These are phyloP conservation scores for Neltuma alba DNA, from an alignment of 306 rosid species.

Conservation along the genomic window DNA sequence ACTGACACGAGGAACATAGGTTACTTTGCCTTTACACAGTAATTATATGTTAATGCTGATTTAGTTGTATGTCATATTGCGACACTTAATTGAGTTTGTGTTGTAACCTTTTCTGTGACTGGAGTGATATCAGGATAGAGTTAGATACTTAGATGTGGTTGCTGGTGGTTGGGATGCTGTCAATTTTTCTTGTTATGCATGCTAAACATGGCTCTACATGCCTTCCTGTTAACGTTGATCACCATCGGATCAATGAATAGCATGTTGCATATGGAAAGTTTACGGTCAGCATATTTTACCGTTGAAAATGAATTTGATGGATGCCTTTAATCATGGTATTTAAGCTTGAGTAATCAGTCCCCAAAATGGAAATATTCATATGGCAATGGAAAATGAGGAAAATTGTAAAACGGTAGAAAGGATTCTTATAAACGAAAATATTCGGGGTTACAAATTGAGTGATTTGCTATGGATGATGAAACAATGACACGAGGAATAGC, in stretches of 20 bases:
- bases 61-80: not conserved
- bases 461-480: not conserved
- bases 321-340: not conserved
- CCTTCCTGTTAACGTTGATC: not conserved
- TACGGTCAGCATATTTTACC: not conserved
- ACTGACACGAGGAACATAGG: not conserved
- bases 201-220: not conserved
- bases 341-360: not conserved
- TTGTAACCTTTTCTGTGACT: not conserved
- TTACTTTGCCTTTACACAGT: slow-evolving; percentile 6
- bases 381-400: not conserved
- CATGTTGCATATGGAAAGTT: no score
- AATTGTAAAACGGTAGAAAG: not conserved
- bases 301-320: not conserved
- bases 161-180: not conserved
- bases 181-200: not conserved
- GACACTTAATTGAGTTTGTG: not conserved
- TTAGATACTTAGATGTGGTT: no score
- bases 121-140: not conserved
- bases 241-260: not conserved
- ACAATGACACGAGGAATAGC: no score
- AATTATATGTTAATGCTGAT: not conserved
- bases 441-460: not conserved
- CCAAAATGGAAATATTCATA: not conserved
- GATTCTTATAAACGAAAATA: not conserved